Conservation (phyloP, 768 basidiomycete species). For the Hygrocybe coccinea region DNA sequence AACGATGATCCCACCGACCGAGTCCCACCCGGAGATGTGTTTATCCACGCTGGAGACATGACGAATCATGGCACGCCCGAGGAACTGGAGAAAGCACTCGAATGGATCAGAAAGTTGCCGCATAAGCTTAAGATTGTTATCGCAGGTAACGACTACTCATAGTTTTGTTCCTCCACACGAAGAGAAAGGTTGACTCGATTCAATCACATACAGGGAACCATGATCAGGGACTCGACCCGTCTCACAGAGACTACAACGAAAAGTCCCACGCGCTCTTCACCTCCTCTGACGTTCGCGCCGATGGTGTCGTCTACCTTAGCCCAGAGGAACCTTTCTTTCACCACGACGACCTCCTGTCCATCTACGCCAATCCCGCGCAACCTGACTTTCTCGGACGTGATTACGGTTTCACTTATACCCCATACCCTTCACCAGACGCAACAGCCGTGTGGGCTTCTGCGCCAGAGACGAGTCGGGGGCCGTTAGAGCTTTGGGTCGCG, state of each 20-base stretch:
- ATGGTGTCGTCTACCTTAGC: slow-evolving; percentile 3
- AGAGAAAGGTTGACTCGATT: not conserved
- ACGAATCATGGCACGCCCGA: not conserved
- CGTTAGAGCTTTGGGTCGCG: slow-evolving; percentile 1
- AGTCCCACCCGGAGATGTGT: slow-evolving; percentile 2
- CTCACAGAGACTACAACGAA: not conserved
- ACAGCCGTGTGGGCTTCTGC: slow-evolving; percentile 3
- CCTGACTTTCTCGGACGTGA: not conserved
- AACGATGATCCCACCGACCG: not conserved
- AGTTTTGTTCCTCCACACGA: not conserved
- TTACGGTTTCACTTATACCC: not conserved
- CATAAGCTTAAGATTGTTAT: slow-evolving; percentile 4
- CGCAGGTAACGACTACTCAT: not conserved
- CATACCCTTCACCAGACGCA: not conserved
- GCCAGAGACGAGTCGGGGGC: not conserved
- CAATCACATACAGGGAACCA: not conserved
- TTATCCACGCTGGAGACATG: slow-evolving; percentile 7
- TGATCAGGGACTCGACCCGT: not conserved
- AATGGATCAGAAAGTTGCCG: slow-evolving; percentile 1
- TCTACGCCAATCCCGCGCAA: slow-evolving; percentile 2
- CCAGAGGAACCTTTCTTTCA: not conserved
- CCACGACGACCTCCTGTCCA: slow-evolving; percentile 1
- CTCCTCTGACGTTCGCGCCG: not conserved
- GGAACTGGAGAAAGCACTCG: not conserved
- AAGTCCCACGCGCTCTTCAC: slow-evolving; percentile 1